A percentile compares a stretch with the other conserved stretches of the same genome.
Evolutionary conservation across 257 asterid genomes (phyloP).

Genomic region (Solanum chaucha): DNA sequence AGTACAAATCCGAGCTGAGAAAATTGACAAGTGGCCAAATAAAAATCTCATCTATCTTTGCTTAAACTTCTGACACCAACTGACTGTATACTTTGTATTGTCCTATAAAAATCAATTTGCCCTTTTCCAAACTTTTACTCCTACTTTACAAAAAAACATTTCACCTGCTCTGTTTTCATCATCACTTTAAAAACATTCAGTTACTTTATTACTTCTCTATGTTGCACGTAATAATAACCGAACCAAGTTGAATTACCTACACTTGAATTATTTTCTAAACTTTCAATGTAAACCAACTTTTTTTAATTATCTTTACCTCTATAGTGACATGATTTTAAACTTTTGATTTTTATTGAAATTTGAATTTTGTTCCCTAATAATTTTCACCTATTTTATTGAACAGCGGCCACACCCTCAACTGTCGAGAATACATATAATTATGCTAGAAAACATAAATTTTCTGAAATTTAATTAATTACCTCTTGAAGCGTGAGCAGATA

Average conservation of each 20-base stretch:
- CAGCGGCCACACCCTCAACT: not conserved
- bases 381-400: not conserved
- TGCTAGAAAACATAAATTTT: no score
- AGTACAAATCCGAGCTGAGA: constrained; percentile 2
- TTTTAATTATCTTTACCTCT: not conserved
- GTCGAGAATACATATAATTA: not conserved
- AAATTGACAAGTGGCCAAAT: constrained; percentile 18
- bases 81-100: not conserved
- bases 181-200: not conserved
- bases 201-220: not conserved
- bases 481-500: no score
- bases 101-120: not conserved
- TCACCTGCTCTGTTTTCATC: not conserved
- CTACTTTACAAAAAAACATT: not conserved
- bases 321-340: not conserved
- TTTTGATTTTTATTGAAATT: not conserved
- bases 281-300: not conserved
- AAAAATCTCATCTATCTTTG: not conserved
- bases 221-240: not conserved
- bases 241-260: not conserved
- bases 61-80: constrained; percentile 1
- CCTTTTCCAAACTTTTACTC: not conserved
- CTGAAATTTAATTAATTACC: no score
- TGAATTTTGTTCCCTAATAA: not conserved
- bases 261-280: not conserved